These are phyloP conservation scores for Myriosclerotinia scirpicola DNA, from an alignment of 2,329 filamentous ascomycete species.

Conservation along the genomic window DNA sequence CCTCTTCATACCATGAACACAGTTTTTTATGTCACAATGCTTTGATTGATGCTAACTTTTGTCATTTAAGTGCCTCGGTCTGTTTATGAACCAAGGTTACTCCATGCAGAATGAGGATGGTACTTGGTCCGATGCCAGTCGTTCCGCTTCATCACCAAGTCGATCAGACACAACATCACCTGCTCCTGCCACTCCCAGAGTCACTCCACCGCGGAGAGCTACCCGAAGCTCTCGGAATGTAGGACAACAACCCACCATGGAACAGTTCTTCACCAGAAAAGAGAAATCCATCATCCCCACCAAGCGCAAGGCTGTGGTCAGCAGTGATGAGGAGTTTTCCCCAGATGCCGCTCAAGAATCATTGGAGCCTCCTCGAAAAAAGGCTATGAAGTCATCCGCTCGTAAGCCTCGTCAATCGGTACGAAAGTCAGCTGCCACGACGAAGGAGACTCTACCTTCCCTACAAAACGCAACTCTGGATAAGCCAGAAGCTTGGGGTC, in stretches of 20 bases:
- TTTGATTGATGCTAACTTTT: not conserved
- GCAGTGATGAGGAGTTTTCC: not conserved
- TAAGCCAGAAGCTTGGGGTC: slow-evolving; percentile 33
- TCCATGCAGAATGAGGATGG: slow-evolving; percentile 6
- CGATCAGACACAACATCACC: not conserved
- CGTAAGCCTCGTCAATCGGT: not conserved
- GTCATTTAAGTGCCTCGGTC: not conserved
- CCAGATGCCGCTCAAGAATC: not conserved
- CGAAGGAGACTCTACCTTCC: not conserved
- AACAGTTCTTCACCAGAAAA: not conserved
- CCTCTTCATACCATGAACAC: not conserved
- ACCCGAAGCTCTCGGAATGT: not conserved
- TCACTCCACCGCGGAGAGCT: not conserved
- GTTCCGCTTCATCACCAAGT: not conserved
- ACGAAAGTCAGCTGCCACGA: not conserved
- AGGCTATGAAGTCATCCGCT: not conserved
- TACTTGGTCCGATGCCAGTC: not conserved
- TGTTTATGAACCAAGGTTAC: not conserved
- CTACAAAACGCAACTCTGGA: slow-evolving; percentile 12
- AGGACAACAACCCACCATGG: not conserved
- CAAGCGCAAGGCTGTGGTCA: slow-evolving; percentile 5
- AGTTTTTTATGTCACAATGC: not conserved
- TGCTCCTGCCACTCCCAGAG: not conserved
- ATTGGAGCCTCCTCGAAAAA: not conserved
- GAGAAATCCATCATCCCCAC: not conserved